Evolutionary conservation across 2,329 filamentous ascomycete genomes (phyloP).

Genomic region (Exophiala phaeomuriformis): DNA sequence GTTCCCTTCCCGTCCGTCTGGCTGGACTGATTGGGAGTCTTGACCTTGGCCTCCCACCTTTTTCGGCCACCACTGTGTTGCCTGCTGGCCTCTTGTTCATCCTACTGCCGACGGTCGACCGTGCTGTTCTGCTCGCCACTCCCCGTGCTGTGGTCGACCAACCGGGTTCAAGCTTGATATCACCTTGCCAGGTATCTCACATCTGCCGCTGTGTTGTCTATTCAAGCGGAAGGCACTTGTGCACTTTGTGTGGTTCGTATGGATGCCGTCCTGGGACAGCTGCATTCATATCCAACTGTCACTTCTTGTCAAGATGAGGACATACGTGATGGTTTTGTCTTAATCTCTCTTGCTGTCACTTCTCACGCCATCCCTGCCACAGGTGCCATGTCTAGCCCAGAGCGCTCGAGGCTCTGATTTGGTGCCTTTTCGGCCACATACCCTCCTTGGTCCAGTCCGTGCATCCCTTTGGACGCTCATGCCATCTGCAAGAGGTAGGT

Average conservation of each 20-base stretch:
- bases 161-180: too few relatives aligned
- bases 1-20: background rate
- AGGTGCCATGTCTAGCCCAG: constrained; percentile 8
- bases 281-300: background rate
- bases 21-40: background rate
- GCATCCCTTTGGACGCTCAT: background rate
- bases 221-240: background rate
- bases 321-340: constrained; percentile 1
- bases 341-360: constrained; percentile 15
- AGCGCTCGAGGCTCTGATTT: constrained; percentile 11
- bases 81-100: background rate
- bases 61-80: background rate
- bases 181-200: background rate
- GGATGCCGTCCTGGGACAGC: background rate
- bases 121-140: too few relatives aligned
- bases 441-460: constrained; percentile 3
- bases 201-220: background rate
- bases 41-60: background rate
- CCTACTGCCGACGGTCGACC: too few relatives aligned
- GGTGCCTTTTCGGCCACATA: constrained; percentile 1
- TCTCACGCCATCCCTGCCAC: constrained; percentile 11
- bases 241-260: background rate
- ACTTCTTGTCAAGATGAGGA: background rate
- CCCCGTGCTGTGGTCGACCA: too few relatives aligned
- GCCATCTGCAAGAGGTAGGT: background rate